Evolutionary conservation across 2,329 filamentous ascomycete genomes (phyloP), one percentile per base, ranked within the genome.

Genomic region (Xylariaceae sp.): DNA sequence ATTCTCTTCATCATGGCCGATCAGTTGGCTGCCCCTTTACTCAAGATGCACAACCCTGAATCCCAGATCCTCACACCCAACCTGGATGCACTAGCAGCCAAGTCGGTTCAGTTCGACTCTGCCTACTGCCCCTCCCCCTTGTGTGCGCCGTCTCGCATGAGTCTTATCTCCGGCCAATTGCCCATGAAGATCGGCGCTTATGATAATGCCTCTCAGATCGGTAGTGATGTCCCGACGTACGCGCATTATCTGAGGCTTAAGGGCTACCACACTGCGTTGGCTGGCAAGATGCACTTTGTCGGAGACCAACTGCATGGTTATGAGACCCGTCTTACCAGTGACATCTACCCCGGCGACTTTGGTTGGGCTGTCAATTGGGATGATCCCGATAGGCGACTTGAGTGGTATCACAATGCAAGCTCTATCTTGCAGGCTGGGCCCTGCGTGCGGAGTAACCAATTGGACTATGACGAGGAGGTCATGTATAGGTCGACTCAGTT

Each of bases 351-450:
- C 0, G 92, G 88, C 59, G 92, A 97, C 71, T 92, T 94, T 71
- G 92, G 92, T 64, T 97, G 92, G 92, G 88, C 88, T 10, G 92
- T 96, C 64, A 92, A 96, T 76, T 97, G 92, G 92, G 92, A 97
- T 72, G 86, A 92, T 73, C 92, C 92, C 9, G 87, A 92, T 39
- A 86, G 85, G 47, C 84, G 92, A 51, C 85, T 93, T 48, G 92
- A 97, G 75, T 97, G 92, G 90, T 97, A 94, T 73, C 92, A 97
- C 80, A 96, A 97, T 73, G 92, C 92, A 76, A 92, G 90, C 70
- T 96, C 92, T 5, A 93, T 97, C 67, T 79, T 93, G 69, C 91
- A 97, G 74, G 92, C 92, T 0, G 92, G 92, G 8, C 85, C 88
- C 35, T 96, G 92, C 68, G 88, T 95, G 47, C 85, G 92, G 65